Conservation (phyloP, 139 green algal species). For the Yamagishiella unicocca region DNA sequence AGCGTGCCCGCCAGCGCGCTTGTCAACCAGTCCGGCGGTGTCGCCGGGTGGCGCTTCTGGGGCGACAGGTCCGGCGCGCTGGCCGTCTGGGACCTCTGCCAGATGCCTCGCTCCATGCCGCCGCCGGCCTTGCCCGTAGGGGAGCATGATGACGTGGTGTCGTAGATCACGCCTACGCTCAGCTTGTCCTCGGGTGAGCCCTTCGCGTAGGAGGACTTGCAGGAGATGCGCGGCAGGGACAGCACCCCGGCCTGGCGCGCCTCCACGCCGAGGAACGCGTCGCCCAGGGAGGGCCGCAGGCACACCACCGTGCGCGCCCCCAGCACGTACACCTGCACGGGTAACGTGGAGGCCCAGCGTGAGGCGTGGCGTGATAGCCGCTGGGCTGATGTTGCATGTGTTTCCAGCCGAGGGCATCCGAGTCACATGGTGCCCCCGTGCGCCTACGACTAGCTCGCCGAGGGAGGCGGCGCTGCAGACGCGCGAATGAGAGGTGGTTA, state of each 20-base stretch:
- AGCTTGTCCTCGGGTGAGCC: slow-evolving; percentile 10
- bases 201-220: slow-evolving; percentile 52
- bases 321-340: slow-evolving; percentile 78
- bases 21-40: slow-evolving; percentile 81
- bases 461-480: too few species aligned
- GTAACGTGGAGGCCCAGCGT: too few species aligned
- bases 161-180: neutral
- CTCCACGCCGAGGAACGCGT: slow-evolving; percentile 58
- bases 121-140: too few species aligned
- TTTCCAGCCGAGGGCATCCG: too few species aligned
- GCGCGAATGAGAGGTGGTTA: too few species aligned
- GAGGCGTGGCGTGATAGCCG: too few species aligned
- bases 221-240: slow-evolving; percentile 68
- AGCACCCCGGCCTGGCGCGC: slow-evolving; percentile 50
- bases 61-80: neutral
- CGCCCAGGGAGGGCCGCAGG: slow-evolving; percentile 63
- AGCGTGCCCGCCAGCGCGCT: slow-evolving; percentile 67
- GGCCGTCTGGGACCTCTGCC: neutral
- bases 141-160: neutral
- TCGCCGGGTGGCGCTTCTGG: neutral
- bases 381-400: too few species aligned
- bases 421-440: too few species aligned
- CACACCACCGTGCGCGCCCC: slow-evolving; percentile 62
- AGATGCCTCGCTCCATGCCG: too few species aligned
- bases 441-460: too few species aligned